Evolutionary conservation across 331 rosid genomes (phyloP), one percentile per base, ranked within the genome.

Genomic region (Telfairia occidentalis): DNA sequence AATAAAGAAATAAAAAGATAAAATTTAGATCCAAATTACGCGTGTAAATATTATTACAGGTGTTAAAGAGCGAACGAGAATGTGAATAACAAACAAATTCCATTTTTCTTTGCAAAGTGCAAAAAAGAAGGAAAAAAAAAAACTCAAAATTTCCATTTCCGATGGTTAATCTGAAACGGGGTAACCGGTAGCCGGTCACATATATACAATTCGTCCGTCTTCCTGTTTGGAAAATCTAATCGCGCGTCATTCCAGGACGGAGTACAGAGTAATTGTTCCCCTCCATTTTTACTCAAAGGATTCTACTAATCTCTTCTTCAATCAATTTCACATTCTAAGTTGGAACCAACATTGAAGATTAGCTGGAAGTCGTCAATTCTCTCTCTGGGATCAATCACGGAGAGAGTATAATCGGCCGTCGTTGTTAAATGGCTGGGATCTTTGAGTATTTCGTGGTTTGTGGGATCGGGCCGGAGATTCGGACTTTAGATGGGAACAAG

Each of bases 381-480:
- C 30, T 71, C 75, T 29, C 75, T 71, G 6, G 74, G n/a, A 48
- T 71, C 75, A 46, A 21, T 46, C 26, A 15, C 75, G 16, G 58
- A 18, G 28, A 29, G 45, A 16, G 5, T 18, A 9, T 9, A 24
- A 48, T 28, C 28, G 29, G 43, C 45, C 75, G 30, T 48, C 29
- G 74, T 24, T 77, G 66, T 50, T 55, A 52, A 81, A 95, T 95
- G 99, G 87, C 99, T 76, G 93, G 50, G 90, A 84, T 95, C 88
- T 95, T 95, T 64, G 99, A 95, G 82, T 88, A 92, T 81, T 95
- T 95, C 79, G 97, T 95, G 18, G 94, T 95, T 43, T 95, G 97
- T 71, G 99, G 99, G 78, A 87, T 92, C 90, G 97, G 97, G 29
- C 97, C 97, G 1, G 99, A 95, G 88, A 83, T 95, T 78, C 92